phyloP scores from a whole-genome alignment of 2,329 filamentous ascomycete genomes.

The Fusarium secorum region DNA sequence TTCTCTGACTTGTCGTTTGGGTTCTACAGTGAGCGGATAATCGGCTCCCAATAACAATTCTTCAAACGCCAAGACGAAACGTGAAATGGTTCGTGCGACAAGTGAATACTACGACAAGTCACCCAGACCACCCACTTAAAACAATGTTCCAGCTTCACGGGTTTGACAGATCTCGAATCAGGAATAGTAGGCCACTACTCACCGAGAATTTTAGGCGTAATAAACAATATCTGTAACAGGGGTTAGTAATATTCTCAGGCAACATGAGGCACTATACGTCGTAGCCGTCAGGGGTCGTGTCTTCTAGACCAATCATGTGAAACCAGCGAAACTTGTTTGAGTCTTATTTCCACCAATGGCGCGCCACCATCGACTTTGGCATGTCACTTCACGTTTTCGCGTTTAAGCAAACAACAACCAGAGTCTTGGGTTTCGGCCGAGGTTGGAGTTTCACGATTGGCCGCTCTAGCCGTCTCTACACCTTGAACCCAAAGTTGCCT shows the following conservation, averaged over 20 bases:
- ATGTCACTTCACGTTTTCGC: background rate
- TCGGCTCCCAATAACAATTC: background rate
- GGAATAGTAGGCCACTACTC: background rate
- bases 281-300: background rate
- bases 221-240: constrained; percentile 4
- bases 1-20: rapidly evolving
- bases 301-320: constrained; percentile 7
- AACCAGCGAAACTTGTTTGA: constrained; percentile 9
- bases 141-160: background rate
- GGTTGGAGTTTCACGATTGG: background rate
- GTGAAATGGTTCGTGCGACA: background rate
- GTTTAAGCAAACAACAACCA: background rate
- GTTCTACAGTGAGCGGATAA: background rate
- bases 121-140: background rate
- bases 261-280: constrained; percentile 2
- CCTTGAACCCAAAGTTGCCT: background rate
- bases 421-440: background rate
- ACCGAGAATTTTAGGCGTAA: background rate
- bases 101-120: background rate
- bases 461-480: background rate
- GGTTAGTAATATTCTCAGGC: constrained; percentile 8
- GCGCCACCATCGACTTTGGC: rapidly evolving
- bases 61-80: constrained; percentile 27
- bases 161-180: background rate
- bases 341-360: constrained; percentile 2